Conservation (phyloP, 805 yeast genomes). For the Blastobotrys americana region DNA sequence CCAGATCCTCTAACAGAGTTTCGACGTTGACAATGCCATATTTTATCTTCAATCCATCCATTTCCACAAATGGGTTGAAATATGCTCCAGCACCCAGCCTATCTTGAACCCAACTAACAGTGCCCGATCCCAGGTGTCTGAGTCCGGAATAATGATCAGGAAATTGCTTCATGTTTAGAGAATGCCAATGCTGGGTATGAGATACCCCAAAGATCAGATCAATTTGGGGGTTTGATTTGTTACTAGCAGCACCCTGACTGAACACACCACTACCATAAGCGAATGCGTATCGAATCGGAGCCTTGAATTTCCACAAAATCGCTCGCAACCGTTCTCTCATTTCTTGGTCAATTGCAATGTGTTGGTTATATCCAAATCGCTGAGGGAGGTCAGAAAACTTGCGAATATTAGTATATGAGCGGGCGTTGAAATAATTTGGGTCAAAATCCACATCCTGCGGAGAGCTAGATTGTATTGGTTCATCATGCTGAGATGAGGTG, state of each 20-base stretch:
- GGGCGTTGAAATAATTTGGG: not conserved
- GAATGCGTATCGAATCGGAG: conserved; percentile 72
- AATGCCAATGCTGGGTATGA: conserved; percentile 70
- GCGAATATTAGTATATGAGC: conserved; percentile 43
- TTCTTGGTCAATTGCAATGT: conserved; percentile 39
- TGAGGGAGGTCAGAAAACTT: conserved; percentile 43
- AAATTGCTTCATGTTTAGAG: conserved; percentile 55
- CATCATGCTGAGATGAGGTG: too few species aligned
- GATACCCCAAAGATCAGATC: conserved; percentile 82
- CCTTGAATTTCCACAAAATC: conserved; percentile 51
- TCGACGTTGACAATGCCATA: conserved; percentile 77
- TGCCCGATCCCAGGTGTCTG: conserved; percentile 50
- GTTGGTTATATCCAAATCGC: conserved; percentile 54
- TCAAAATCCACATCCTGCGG: too few species aligned
- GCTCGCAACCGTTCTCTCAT: conserved; percentile 40
- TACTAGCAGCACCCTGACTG: conserved; percentile 49
- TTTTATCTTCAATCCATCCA: conserved; percentile 57
- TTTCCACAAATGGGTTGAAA: conserved; percentile 80
- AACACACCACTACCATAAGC: conserved; percentile 97
- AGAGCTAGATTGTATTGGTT: too few species aligned
- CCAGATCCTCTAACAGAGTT: conserved; percentile 56
- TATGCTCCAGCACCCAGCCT: conserved; percentile 79
- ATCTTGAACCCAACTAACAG: conserved; percentile 52
- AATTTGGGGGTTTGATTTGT: conserved; percentile 51
- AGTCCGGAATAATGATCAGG: conserved; percentile 74